Evolutionary conservation across 257 asterid species (phyloP).

Genomic region (Schizonepeta tenuifolia): DNA sequence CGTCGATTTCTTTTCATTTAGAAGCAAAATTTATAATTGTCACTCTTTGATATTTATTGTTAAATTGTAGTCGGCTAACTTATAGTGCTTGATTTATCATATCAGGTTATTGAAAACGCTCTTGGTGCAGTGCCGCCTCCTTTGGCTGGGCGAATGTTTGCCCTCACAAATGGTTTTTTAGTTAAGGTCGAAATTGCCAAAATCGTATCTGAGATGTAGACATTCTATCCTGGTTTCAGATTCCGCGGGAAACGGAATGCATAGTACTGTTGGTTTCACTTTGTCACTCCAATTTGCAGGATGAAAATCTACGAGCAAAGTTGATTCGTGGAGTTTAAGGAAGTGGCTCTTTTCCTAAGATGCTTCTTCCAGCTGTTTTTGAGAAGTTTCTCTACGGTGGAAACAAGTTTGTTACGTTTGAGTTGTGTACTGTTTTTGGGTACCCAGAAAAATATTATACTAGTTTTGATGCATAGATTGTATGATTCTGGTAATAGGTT

Average conservation of each 20-base stretch:
- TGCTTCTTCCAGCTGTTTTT: too few relatives aligned
- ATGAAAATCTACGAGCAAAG: background rate
- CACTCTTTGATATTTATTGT: background rate
- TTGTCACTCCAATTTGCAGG: background rate
- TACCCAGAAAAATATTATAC: too few relatives aligned
- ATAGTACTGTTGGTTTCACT: background rate
- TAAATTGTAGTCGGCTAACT: constrained; percentile 12
- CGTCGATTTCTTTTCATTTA: background rate
- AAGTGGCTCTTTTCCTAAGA: background rate
- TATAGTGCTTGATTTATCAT: background rate
- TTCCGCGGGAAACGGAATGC: too few relatives aligned
- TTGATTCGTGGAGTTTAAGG: too few relatives aligned
- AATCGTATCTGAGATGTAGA: background rate
- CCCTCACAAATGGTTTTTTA: constrained; percentile 81
- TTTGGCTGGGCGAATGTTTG: constrained; percentile 80
- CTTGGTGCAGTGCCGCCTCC: constrained; percentile 70
- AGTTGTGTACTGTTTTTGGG: too few relatives aligned
- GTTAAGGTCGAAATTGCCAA: background rate
- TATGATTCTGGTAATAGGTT: too few relatives aligned
- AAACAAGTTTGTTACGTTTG: too few relatives aligned
- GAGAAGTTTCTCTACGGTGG: background rate
- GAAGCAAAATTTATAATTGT: too few relatives aligned
- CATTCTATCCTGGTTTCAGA: too few relatives aligned
- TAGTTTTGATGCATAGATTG: too few relatives aligned
- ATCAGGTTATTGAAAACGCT: constrained; percentile 82